Conservation (phyloP, 148 eudicot genomes). For the Spergularia bocconei region DNA sequence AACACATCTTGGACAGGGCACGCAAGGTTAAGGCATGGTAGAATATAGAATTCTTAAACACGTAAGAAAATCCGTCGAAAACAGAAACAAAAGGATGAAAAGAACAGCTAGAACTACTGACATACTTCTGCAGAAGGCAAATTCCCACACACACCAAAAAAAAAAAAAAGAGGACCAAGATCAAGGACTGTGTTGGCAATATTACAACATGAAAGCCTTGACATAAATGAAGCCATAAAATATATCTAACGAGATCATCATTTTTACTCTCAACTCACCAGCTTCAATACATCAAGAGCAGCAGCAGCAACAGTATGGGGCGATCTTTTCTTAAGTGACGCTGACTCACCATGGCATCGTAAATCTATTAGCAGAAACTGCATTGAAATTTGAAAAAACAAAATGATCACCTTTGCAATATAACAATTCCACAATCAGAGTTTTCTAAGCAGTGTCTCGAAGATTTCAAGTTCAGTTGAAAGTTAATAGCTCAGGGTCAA, state of each 20-base stretch:
- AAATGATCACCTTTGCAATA: not conserved
- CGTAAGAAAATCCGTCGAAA: no score
- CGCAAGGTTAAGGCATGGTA: no score
- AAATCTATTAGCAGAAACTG: slow-evolving; percentile 92
- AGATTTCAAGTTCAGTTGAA: not conserved
- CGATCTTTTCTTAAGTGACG: slow-evolving; percentile 58
- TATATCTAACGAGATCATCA: not conserved
- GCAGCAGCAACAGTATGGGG: slow-evolving; percentile 80
- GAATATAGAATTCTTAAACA: no score
- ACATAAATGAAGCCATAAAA: not conserved
- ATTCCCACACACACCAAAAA: no score
- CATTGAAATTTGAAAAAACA: slow-evolving; percentile 8
- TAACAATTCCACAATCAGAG: not conserved
- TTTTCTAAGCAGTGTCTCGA: not conserved
- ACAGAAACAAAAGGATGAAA: no score
- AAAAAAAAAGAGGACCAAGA: no score
- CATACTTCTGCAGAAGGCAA: no score
- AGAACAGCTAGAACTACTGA: no score
- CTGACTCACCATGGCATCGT: slow-evolving; percentile 93
- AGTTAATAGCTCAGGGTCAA: no score
- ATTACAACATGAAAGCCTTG: no score
- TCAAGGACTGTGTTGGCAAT: no score
- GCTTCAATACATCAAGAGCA: slow-evolving; percentile 82
- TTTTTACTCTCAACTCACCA: slow-evolving; percentile 39
- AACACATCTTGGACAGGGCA: no score